Base-by-base conservation (phyloP, 768 basidiomycete species). In the Chlorophyllum brunneum region DNA sequence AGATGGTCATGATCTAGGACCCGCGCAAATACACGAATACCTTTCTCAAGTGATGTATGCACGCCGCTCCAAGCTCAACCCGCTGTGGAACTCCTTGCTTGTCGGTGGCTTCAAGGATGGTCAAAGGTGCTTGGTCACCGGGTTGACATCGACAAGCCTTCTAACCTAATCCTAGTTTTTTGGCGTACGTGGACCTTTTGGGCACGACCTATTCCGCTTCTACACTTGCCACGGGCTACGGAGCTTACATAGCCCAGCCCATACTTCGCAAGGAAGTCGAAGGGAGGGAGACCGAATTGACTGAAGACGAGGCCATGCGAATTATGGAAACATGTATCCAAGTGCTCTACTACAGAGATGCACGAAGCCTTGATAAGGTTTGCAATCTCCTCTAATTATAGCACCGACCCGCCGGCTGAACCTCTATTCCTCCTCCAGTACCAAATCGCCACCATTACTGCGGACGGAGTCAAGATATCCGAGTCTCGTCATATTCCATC, bases 201-300 rank as follows among this genome's bases (percentile, higher is more conserved):
- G 97, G 95, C n/a, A 95, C 93, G 23, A 99, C 97, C 0, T 98
- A 98, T 67, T 79, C 87, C 7, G 84, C 95, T 2, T 86, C 93
- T 11, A 94, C 94, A 4, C 80, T 99, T 18, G 97, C 95, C 2
- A 98, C 97, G 0, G 95, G 97, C 0, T 97, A 91, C 68, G 97
- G 95, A 11, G 79, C 85, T 5, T 86, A 94, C 67, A 88, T 99
- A 48, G 97, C 97, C 5, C 88, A 92, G 60, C 97, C 97, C 0
- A 71, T 99, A 4, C 79, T 99, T 16, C 84, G 97, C 29, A 87
- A 88, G 56, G 92, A 88, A 11, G 92, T 95, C 34, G 95, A 99
- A 68, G 88, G 86, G 2, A 73, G 77, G 20, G 87, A 91, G 59
- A 78, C 88, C 43, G 71, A 68, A 1, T 69, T 98, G 51, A 86